phyloP scores from a whole-genome alignment of 306 rosid genomes.

The Corylus avellana region DNA sequence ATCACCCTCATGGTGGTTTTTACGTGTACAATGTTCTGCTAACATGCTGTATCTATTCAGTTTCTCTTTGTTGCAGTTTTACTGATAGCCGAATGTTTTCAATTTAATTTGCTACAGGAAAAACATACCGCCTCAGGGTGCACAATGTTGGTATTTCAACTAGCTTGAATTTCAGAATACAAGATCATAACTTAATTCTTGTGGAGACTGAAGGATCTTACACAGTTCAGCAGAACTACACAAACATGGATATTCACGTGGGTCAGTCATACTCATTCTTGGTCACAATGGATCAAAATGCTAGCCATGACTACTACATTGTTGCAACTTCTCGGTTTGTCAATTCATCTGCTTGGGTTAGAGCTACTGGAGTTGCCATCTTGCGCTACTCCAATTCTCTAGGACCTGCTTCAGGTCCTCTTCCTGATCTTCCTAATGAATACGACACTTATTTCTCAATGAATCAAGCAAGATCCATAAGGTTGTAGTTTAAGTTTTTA shows the following conservation, averaged over 20 bases:
- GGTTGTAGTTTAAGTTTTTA: slow-evolving; percentile 43
- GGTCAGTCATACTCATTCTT: slow-evolving; percentile 89
- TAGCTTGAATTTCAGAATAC: slow-evolving; percentile 78
- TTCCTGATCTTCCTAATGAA: slow-evolving; percentile 62
- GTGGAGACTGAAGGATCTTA: slow-evolving; percentile 91
- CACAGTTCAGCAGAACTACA: slow-evolving; percentile 72
- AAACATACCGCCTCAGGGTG: slow-evolving; percentile 70
- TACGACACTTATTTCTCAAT: slow-evolving; percentile 69
- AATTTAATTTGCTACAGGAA: slow-evolving; percentile 56
- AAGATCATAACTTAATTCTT: slow-evolving; percentile 71
- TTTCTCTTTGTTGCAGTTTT: slow-evolving; percentile 8
- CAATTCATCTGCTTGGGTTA: slow-evolving; percentile 62
- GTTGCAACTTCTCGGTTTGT: slow-evolving; percentile 81
- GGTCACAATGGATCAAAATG: slow-evolving; percentile 90
- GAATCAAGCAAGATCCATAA: slow-evolving; percentile 87
- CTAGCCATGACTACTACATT: slow-evolving; percentile 75
- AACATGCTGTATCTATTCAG: not conserved
- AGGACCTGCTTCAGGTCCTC: slow-evolving; percentile 85
- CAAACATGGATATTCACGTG: slow-evolving; percentile 79
- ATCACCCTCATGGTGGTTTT: not conserved
- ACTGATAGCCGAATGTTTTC: slow-evolving; percentile 6
- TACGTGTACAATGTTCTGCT: not conserved
- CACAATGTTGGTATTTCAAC: slow-evolving; percentile 88
- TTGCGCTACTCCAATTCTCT: slow-evolving; percentile 75
- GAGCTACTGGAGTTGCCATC: slow-evolving; percentile 72